These are phyloP conservation scores for Ceratocystis huliohia DNA, from an alignment of 2,329 filamentous ascomycete species.

Conservation along the genomic window DNA sequence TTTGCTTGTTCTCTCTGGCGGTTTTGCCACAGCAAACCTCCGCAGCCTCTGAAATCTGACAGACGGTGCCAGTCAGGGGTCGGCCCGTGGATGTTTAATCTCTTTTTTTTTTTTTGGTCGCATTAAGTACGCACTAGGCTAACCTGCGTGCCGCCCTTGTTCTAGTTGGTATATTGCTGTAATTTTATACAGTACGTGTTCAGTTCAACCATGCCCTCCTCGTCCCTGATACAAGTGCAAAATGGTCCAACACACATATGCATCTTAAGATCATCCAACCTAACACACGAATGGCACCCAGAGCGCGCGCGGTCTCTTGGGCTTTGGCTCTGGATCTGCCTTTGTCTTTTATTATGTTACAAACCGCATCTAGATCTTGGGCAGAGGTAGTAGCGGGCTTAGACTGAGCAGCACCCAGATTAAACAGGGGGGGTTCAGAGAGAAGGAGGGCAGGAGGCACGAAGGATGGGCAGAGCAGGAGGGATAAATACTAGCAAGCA, in stretches of 20 bases:
- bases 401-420: neutral
- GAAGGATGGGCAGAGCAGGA: neutral
- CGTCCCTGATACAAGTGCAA: too few relatives aligned
- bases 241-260: too few relatives aligned
- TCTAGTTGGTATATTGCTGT: neutral
- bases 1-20: neutral
- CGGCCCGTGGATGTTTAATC: neutral
- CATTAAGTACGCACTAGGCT: neutral
- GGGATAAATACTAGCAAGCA: neutral
- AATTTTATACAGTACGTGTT: too few relatives aligned
- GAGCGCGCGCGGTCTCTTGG: neutral
- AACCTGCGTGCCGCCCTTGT: neutral
- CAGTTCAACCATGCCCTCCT: too few relatives aligned
- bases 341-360: neutral
- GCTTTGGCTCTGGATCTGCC: too few relatives aligned
- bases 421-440: neutral
- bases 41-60: neutral
- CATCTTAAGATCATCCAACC: neutral
- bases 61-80: neutral
- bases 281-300: neutral
- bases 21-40: neutral
- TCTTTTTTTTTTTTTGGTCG: neutral
- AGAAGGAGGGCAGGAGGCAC: neutral
- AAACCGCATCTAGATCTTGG: slow-evolving; percentile 7
- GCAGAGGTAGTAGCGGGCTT: neutral